phyloP scores from a whole-genome alignment of 495 filamentous ascomycete genomes.

The Cercophora newfieldiana region DNA sequence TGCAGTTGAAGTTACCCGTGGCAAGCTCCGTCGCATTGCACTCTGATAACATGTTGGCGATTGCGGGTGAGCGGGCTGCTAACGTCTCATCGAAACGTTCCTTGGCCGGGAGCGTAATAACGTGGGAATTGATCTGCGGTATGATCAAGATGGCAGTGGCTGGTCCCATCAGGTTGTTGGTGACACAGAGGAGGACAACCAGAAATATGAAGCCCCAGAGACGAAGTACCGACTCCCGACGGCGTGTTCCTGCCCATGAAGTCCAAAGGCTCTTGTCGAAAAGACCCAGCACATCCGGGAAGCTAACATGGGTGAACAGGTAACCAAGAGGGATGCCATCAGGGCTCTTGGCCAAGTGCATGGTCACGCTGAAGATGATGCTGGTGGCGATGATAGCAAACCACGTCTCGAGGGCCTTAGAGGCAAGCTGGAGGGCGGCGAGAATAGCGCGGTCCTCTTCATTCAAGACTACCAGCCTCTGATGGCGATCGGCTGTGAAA shows the following conservation, averaged over 20 bases:
- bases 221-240: neutral
- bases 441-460: neutral
- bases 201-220: neutral
- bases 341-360: neutral
- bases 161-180: neutral
- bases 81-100: neutral
- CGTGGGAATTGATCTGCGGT: neutral
- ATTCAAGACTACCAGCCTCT: neutral
- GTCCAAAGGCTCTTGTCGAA: neutral
- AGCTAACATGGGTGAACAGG: neutral
- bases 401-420: neutral
- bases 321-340: neutral
- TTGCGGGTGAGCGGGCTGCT: neutral
- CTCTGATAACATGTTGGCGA: neutral
- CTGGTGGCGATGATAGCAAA: slow-evolving; percentile 1
- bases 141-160: neutral
- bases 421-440: neutral
- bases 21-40: neutral
- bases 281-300: neutral
- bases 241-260: neutral
- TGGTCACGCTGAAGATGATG: neutral
- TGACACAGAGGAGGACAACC: neutral
- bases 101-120: neutral
- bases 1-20: neutral
- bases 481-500: neutral